Percentiles rank a stretch among this genome's conserved stretches.
Conservation (phyloP, 371 early-diverging fungal species). For the Apophysomyces sp. region DNA sequence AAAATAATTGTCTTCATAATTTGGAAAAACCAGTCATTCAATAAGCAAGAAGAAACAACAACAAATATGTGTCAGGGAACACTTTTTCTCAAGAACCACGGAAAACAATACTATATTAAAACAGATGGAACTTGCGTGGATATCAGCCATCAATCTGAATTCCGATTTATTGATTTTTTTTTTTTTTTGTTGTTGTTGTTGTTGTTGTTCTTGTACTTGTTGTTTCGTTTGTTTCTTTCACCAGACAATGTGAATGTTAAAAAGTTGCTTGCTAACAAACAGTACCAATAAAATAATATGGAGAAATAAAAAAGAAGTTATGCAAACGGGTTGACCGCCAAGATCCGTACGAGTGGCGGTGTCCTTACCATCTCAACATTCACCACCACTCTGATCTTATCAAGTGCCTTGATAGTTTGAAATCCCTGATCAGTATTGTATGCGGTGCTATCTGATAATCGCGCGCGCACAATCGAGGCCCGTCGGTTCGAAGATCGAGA, state of each 20-base stretch:
- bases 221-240: too few relatives aligned
- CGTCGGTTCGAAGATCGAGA: constrained; percentile 12
- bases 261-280: neutral
- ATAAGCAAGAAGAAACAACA: too few relatives aligned
- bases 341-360: constrained; percentile 67
- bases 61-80: too few relatives aligned
- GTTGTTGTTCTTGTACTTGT: too few relatives aligned
- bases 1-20: too few relatives aligned
- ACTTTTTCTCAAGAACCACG: too few relatives aligned
- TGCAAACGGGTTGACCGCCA: constrained; percentile 62
- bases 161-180: too few relatives aligned
- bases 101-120: too few relatives aligned
- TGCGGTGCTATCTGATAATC: constrained; percentile 36
- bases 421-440: constrained; percentile 44
- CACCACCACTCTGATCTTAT: constrained; percentile 59
- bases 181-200: too few relatives aligned
- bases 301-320: neutral
- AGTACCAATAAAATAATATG: neutral
- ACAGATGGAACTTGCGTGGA: too few relatives aligned
- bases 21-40: too few relatives aligned
- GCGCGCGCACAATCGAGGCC: constrained; percentile 34
- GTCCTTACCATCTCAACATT: constrained; percentile 65
- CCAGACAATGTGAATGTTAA: neutral
- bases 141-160: too few relatives aligned
- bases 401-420: constrained; percentile 65